Conservation (phyloP, 495 filamentous ascomycete species). For the Trichoderma parareesei region DNA sequence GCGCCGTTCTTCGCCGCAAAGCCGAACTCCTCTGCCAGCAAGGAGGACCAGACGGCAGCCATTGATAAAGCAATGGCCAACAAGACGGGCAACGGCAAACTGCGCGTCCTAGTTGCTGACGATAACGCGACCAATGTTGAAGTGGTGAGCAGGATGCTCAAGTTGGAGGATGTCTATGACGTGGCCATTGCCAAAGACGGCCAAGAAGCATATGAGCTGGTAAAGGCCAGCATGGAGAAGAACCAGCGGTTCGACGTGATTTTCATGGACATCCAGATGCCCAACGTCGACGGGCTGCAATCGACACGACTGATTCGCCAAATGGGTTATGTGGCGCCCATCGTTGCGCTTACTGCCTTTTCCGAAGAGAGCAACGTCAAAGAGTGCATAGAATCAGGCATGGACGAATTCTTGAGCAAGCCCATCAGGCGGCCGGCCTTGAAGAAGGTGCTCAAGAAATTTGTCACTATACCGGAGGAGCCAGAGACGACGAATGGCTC, state of each 20-base stretch:
- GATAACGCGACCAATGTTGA: conserved; percentile 95
- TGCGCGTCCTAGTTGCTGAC: conserved; percentile 85
- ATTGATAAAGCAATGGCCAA: conserved; percentile 36
- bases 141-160: conserved; percentile 59
- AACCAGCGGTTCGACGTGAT: conserved; percentile 70
- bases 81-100: conserved; percentile 49
- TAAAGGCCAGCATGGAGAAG: conserved; percentile 71
- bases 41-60: conserved; percentile 32
- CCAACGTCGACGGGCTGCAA: conserved; percentile 81
- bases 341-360: conserved; percentile 87
- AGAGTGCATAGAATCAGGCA: conserved; percentile 69
- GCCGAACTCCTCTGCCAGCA: conserved; percentile 29
- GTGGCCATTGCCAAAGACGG: conserved; percentile 79
- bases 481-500: conserved; percentile 31
- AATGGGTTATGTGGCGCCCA: conserved; percentile 81
- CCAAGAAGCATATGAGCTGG: conserved; percentile 78
- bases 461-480: conserved; percentile 49
- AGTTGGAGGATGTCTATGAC: conserved; percentile 53
- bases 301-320: conserved; percentile 80
- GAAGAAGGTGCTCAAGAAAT: conserved; percentile 72
- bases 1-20: conserved; percentile 75
- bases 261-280: conserved; percentile 96
- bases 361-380: conserved; percentile 84
- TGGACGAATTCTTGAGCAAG: conserved; percentile 68
- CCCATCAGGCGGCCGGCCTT: conserved; percentile 76